These are phyloP conservation scores for Fraxinus floribunda DNA, from an alignment of 305 asterid species.

Conservation along the genomic window DNA sequence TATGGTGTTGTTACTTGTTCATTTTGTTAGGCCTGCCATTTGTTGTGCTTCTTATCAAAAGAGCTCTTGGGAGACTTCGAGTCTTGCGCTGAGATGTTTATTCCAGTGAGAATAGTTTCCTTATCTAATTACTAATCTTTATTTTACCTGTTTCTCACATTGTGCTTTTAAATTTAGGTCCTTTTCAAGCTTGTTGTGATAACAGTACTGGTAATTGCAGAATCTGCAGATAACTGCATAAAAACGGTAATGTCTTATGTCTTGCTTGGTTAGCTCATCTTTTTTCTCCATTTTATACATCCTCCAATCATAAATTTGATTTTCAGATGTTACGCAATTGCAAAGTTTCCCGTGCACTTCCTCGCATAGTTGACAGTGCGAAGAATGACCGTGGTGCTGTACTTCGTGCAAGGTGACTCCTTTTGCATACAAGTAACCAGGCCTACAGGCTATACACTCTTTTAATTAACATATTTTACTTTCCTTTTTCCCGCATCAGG, in stretches of 20 bases:
- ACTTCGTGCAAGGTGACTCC: slow-evolving; percentile 87
- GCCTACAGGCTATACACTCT: slow-evolving; percentile 16
- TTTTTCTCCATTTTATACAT: slow-evolving; percentile 2
- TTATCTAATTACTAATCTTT: slow-evolving; percentile 13
- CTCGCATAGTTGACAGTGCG: slow-evolving; percentile 83
- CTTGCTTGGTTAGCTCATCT: slow-evolving; percentile 17
- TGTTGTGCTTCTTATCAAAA: slow-evolving; percentile 78
- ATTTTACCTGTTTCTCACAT: slow-evolving; percentile 39
- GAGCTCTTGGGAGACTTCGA: slow-evolving; percentile 98
- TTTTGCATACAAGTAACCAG: slow-evolving; percentile 10
- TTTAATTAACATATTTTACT: background rate
- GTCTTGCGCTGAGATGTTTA: slow-evolving; percentile 92
- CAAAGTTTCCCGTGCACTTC: slow-evolving; percentile 91
- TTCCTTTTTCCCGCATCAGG: slow-evolving; percentile 42
- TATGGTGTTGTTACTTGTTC: slow-evolving; percentile 20
- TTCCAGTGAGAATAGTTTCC: slow-evolving; percentile 71
- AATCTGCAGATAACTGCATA: slow-evolving; percentile 98
- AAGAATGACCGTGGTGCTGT: slow-evolving; percentile 92
- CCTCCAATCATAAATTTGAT: slow-evolving; percentile 25
- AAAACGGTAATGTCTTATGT: slow-evolving; percentile 65
- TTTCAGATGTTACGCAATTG: slow-evolving; percentile 93
- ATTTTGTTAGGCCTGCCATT: slow-evolving; percentile 75
- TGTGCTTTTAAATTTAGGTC: slow-evolving; percentile 54
- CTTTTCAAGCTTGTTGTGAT: slow-evolving; percentile 99
- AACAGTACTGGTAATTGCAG: slow-evolving; percentile 98